These are phyloP conservation scores for Eucalyptus victrix DNA, from an alignment of 345 rosid species.

Conservation along the genomic window DNA sequence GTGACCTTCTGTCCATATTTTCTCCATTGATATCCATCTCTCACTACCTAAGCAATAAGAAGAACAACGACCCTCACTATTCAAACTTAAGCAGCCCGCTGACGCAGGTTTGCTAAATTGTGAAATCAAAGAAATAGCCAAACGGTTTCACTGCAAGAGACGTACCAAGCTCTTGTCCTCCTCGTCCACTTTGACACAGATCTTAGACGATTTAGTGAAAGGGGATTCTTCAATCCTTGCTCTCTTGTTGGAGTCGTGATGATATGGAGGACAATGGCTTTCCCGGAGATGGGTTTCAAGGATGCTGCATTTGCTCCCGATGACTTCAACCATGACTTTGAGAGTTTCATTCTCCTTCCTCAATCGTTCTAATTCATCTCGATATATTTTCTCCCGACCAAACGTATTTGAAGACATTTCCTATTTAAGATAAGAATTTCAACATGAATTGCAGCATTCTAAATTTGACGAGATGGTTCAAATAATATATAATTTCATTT, in stretches of 20 bases:
- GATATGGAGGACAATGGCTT: not conserved
- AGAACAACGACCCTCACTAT: not conserved
- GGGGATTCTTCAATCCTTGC: slow-evolving; percentile 2
- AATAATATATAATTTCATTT: not conserved
- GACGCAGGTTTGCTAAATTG: not conserved
- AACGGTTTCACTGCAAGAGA: not conserved
- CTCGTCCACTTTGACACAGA: slow-evolving; percentile 14
- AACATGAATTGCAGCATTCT: not conserved
- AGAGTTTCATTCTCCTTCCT: slow-evolving; percentile 29
- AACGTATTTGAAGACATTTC: not conserved
- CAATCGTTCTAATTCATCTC: slow-evolving; percentile 11
- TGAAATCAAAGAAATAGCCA: not conserved
- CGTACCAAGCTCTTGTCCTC: slow-evolving; percentile 34
- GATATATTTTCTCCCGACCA: slow-evolving; percentile 10
- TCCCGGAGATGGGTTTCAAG: slow-evolving; percentile 9
- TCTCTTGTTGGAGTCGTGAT: not conserved
- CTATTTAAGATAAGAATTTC: not conserved
- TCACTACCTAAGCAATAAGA: slow-evolving; percentile 12
- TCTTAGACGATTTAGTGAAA: slow-evolving; percentile 1
- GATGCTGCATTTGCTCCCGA: slow-evolving; percentile 9
- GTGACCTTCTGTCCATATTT: slow-evolving; percentile 64
- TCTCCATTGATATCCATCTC: slow-evolving; percentile 65
- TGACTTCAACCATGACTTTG: slow-evolving; percentile 13
- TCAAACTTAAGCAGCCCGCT: not conserved
- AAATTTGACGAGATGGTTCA: not conserved